Conservation (phyloP, 2,329 filamentous ascomycete species). For the Monosporascus sp. region DNA sequence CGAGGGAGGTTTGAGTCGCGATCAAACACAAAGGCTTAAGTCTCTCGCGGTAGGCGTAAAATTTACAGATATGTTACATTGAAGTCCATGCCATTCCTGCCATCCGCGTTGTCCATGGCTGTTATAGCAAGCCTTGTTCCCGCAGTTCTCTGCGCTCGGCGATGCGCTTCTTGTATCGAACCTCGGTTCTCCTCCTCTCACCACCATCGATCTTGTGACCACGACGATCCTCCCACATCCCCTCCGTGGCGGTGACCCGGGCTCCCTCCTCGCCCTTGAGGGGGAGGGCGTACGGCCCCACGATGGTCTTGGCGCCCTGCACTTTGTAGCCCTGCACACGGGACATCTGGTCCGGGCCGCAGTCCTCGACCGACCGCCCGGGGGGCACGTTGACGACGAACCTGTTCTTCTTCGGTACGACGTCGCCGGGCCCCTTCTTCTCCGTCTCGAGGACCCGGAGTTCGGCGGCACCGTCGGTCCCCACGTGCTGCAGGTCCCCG, state of each 20-base stretch:
- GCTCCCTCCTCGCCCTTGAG: conserved; percentile 62
- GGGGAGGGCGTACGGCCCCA: conserved; percentile 67
- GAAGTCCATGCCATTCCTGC: conserved; percentile 9
- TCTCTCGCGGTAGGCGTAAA: conserved; percentile 2
- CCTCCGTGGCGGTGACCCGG: conserved; percentile 67
- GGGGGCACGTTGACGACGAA: conserved; percentile 52
- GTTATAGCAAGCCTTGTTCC: conserved; percentile 26
- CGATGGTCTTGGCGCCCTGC: conserved; percentile 62
- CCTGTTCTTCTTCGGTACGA: conserved; percentile 41
- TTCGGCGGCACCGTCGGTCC: conserved; percentile 33
- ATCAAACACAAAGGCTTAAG: neutral
- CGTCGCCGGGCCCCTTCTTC: conserved; percentile 44
- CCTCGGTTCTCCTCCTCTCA: conserved; percentile 81
- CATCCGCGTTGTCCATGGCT: neutral
- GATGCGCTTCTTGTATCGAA: conserved; percentile 79
- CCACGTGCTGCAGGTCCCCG: conserved; percentile 72
- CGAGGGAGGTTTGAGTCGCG: too few relatives aligned
- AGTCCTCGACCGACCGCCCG: conserved; percentile 33
- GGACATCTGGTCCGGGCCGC: conserved; percentile 35
- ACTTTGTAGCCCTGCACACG: conserved; percentile 63
- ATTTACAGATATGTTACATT: conserved; percentile 19
- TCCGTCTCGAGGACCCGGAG: conserved; percentile 30
- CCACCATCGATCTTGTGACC: conserved; percentile 94
- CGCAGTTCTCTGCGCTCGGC: conserved; percentile 68
- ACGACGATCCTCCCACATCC: conserved; percentile 85